Evolutionary conservation across 2,329 filamentous ascomycete genomes (phyloP).

Genomic region (Ceratocystiopsis sp.): DNA sequence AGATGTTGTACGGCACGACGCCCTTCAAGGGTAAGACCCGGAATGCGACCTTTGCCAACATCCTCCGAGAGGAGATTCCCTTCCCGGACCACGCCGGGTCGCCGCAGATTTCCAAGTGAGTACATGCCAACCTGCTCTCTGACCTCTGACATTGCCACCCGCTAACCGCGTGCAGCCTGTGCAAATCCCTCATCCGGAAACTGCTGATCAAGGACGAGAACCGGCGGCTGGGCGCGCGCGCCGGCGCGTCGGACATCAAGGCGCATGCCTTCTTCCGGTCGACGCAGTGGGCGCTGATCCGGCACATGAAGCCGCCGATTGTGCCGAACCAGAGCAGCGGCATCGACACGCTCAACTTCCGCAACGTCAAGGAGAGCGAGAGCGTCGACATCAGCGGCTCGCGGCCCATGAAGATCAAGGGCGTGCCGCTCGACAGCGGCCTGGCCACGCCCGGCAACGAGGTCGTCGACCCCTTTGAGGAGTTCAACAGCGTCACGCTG

Average conservation of each 20-base stretch:
- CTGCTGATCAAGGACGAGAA: conserved; percentile 96
- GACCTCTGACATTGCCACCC: background rate
- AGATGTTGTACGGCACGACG: conserved; percentile 97
- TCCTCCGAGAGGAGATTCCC: conserved; percentile 83
- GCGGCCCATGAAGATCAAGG: conserved; percentile 40
- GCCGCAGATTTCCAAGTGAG: conserved; percentile 84
- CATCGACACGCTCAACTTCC: conserved; percentile 90
- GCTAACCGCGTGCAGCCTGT: conserved; percentile 43
- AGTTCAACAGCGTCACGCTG: conserved; percentile 95
- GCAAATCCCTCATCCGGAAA: conserved; percentile 92
- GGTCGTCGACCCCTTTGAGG: conserved; percentile 74
- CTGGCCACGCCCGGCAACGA: conserved; percentile 74
- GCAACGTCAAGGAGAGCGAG: conserved; percentile 93
- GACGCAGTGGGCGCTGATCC: conserved; percentile 91
- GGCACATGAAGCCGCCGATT: conserved; percentile 96
- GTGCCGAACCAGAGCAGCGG: conserved; percentile 80
- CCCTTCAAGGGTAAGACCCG: conserved; percentile 99
- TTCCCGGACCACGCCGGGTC: conserved; percentile 80
- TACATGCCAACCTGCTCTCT: conserved; percentile 9
- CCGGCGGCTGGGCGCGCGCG: conserved; percentile 77
- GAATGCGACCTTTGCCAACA: conserved; percentile 96
- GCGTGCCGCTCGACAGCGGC: conserved; percentile 73
- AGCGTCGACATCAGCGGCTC: conserved; percentile 70
- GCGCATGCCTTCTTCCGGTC: conserved; percentile 88
- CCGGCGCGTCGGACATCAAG: conserved; percentile 94